Conservation (phyloP, 768 basidiomycete species). For the Ramaria sp. region DNA sequence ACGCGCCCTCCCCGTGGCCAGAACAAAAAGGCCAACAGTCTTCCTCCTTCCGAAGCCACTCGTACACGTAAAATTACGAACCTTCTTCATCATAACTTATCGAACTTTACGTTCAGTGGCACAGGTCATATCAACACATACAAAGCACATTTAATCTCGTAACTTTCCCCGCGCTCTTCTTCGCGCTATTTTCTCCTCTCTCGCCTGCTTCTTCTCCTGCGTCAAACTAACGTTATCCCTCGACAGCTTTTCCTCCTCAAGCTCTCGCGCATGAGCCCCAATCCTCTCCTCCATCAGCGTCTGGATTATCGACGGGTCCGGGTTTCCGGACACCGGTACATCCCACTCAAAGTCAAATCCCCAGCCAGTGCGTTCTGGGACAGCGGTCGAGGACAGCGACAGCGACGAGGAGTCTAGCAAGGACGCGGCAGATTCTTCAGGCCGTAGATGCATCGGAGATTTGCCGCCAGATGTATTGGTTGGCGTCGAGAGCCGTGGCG, state of each 20-base stretch:
- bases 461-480: conserved; percentile 3
- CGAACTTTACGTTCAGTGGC: too few relatives aligned
- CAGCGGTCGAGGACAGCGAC: too few relatives aligned
- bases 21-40: too few relatives aligned
- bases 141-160: too few relatives aligned
- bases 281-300: conserved; percentile 64
- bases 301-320: conserved; percentile 32
- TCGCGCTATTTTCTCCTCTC: conserved; percentile 27
- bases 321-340: conserved; percentile 13
- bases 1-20: too few relatives aligned
- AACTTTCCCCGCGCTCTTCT: not conserved
- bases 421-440: not conserved
- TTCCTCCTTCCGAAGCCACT: too few relatives aligned
- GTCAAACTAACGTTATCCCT: conserved; percentile 56
- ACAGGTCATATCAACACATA: too few relatives aligned
- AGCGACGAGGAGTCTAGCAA: not conserved
- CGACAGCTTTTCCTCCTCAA: conserved; percentile 37
- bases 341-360: conserved; percentile 79
- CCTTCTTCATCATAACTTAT: too few relatives aligned
- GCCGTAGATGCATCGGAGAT: conserved; percentile 8
- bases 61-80: too few relatives aligned
- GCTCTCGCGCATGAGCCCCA: conserved; percentile 35
- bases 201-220: conserved; percentile 52
- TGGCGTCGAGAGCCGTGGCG: conserved; percentile 17
- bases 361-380: conserved; percentile 46